A percentile compares a stretch with the other conserved stretches of the same genome.
Evolutionary conservation across 768 basidiomycete species (phyloP).

Genomic region (Leccinum uliginosum): DNA sequence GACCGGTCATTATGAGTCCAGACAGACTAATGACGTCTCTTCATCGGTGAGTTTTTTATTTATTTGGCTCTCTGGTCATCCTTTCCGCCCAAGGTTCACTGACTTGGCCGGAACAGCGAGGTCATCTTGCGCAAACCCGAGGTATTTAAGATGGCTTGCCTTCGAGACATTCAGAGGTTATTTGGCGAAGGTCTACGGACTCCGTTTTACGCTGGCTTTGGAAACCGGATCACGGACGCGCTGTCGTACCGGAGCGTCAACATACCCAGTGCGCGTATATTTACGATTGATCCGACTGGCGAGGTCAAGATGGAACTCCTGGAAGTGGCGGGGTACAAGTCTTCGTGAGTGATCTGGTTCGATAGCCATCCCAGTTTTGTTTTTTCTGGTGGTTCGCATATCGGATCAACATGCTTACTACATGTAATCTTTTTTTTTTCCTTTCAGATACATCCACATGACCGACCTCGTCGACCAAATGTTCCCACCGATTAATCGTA

Average conservation of each 20-base stretch:
- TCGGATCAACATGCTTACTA: not conserved
- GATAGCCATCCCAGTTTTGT: not conserved
- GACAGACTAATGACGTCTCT: constrained; percentile 91
- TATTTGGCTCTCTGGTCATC: not conserved
- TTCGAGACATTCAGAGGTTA: constrained; percentile 88
- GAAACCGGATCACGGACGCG: constrained; percentile 97
- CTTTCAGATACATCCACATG: constrained; percentile 89
- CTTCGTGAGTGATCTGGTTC: constrained; percentile 56
- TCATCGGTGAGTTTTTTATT: constrained; percentile 75
- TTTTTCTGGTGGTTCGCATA: not conserved
- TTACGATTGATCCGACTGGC: constrained; percentile 92
- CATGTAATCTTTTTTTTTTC: not conserved
- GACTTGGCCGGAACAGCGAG: constrained; percentile 50
- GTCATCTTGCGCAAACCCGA: constrained; percentile 99
- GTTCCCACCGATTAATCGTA: constrained; percentile 94
- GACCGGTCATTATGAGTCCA: constrained; percentile 98
- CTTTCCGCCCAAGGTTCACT: not conserved
- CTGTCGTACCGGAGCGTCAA: constrained; percentile 96
- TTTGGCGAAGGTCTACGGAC: constrained; percentile 70
- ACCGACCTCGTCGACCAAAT: constrained; percentile 99
- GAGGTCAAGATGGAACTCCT: constrained; percentile 97
- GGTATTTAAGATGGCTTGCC: constrained; percentile 99
- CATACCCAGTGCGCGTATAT: constrained; percentile 90
- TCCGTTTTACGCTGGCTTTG: constrained; percentile 96
- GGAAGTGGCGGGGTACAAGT: constrained; percentile 96